Evolutionary conservation across 495 filamentous ascomycete species (phyloP), one percentile per base, ranked within the genome.

Genomic region (Lasiosphaeria ovina): DNA sequence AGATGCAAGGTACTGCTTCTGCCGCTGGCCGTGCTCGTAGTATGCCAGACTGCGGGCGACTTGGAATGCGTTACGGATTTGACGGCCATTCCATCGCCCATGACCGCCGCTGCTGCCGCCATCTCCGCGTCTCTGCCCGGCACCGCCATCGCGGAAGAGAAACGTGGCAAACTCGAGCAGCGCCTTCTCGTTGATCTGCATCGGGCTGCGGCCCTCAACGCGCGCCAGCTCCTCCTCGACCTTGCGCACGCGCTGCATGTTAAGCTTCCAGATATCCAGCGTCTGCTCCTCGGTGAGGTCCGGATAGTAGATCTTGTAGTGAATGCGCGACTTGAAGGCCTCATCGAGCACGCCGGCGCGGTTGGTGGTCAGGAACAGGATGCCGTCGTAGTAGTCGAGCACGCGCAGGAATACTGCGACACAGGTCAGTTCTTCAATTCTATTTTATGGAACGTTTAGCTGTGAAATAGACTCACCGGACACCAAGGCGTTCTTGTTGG

Each of bases 331-430:
- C 61, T 77, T 78, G 70, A 79, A 76, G 10, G 74, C 81, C 48
- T 73, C 70, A 64, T 83, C 80, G 56, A 83, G 72, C 6, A 68
- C 66, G 9, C 71, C 67, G 9, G 79, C 65, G 24, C 80, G 75
- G 66, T 83, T 85, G 5, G 81, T 81, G n/a, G 80, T 83, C 9
- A 83, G 73, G 71, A 83, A 78, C 2, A 83, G 61, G 35, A 82
- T 68, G 5, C 78, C 81, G 53, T 75, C 64, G 68, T 81, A 83
- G 69, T 82, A 83, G 61, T 83, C 78, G 8, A 83, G 74, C 0
- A 73, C 69, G 10, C 77, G 79, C 3, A 82, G 74, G 69, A 83
- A 82, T 4, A 47, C 44, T 42, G 14, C 3, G 8, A 42, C 24
- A 24, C 63, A 68, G 57, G 64, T 59, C 10, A 66, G 59, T 48